phyloP scores from a whole-genome alignment of 768 basidiomycete species.

The Artomyces pyxidatus region DNA sequence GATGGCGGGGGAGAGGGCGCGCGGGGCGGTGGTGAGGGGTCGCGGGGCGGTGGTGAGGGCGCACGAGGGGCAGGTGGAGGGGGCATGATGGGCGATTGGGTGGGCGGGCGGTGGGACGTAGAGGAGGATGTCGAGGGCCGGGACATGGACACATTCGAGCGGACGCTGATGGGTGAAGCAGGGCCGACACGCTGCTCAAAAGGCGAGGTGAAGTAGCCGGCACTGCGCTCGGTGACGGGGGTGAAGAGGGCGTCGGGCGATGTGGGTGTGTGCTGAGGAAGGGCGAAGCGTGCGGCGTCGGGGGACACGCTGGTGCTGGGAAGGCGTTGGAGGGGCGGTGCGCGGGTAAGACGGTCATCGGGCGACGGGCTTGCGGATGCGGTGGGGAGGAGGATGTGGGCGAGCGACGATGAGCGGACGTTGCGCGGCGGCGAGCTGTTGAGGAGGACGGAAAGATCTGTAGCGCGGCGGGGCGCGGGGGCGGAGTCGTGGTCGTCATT shows the following conservation, averaged over 20 bases:
- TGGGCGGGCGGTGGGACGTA: constrained; percentile 14
- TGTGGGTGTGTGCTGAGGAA: constrained; percentile 6
- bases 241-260: constrained; percentile 12
- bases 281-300: constrained; percentile 2
- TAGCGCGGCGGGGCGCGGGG: constrained; percentile 47
- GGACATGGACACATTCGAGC: constrained; percentile 15
- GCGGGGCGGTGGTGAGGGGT: constrained; percentile 15
- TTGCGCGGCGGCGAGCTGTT: constrained; percentile 42
- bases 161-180: constrained; percentile 8
- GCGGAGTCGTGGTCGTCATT: constrained; percentile 29
- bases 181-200: constrained; percentile 9
- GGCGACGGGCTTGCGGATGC: constrained; percentile 13
- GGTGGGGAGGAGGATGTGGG: constrained; percentile 17
- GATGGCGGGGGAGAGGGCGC: constrained; percentile 11
- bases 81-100: constrained; percentile 12
- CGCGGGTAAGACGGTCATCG: constrained; percentile 14
- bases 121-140: constrained; percentile 5
- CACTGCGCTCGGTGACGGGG: constrained; percentile 4
- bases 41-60: constrained; percentile 14
- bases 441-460: constrained; percentile 70
- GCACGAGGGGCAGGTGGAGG: constrained; percentile 9
- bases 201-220: constrained; percentile 9
- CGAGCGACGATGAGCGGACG: constrained; percentile 16
- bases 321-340: constrained; percentile 10
- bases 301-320: neutral